Percentiles rank a stretch among this genome's conserved stretches.
These are phyloP conservation scores for Lasiodiplodia citricola DNA, from an alignment of 2,329 filamentous ascomycete species.

Conservation along the genomic window DNA sequence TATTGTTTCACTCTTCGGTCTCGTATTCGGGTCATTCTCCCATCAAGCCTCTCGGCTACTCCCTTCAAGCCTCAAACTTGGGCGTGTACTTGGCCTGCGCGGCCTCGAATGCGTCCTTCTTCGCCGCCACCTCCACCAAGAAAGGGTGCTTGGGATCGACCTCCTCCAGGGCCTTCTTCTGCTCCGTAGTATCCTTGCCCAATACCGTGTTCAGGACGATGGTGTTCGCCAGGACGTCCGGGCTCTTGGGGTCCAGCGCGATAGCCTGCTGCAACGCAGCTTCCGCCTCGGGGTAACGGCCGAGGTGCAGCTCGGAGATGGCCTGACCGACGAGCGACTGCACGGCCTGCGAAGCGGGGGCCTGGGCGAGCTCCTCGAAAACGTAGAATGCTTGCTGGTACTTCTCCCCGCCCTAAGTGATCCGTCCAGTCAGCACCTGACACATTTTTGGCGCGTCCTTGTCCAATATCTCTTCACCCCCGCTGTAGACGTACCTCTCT, in stretches of 20 bases:
- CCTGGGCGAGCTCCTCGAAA: conserved; percentile 92
- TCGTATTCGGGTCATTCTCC: conserved; percentile 3
- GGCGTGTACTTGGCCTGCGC: conserved; percentile 86
- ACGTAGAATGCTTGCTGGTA: conserved; percentile 98
- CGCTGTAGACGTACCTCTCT: conserved; percentile 67
- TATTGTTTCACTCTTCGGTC: not conserved
- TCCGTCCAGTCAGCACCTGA: not conserved
- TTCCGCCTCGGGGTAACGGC: conserved; percentile 86
- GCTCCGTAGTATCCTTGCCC: conserved; percentile 71
- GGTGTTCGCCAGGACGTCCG: conserved; percentile 80
- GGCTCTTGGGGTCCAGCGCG: conserved; percentile 71
- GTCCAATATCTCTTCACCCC: not conserved
- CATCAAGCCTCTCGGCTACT: not conserved
- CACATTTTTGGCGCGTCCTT: not conserved
- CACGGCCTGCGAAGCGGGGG: conserved; percentile 77
- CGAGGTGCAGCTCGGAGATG: conserved; percentile 88
- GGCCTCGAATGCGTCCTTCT: conserved; percentile 85
- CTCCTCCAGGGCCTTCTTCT: conserved; percentile 58
- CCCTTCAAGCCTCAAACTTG: conserved; percentile 64
- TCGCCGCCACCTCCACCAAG: conserved; percentile 77
- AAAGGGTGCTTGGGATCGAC: conserved; percentile 71
- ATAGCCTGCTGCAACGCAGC: conserved; percentile 81
- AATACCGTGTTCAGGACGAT: conserved; percentile 78
- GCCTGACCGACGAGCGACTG: conserved; percentile 84
- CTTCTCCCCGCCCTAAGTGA: conserved; percentile 83